Evolutionary conservation across 1,284 basidiomycete species (phyloP), one percentile per base, ranked within the genome.

Genomic region (Somion occarium): DNA sequence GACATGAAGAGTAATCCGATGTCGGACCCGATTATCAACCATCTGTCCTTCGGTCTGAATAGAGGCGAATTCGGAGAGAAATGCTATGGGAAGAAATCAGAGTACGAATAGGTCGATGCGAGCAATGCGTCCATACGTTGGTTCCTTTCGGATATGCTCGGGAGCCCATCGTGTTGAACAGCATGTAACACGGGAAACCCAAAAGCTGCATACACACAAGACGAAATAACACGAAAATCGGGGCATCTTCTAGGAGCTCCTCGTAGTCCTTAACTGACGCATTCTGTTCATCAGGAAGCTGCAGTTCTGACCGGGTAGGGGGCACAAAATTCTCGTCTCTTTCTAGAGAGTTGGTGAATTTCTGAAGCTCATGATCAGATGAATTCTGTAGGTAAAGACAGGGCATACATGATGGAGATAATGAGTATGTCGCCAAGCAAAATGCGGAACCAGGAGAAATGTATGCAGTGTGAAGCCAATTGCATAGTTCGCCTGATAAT

Each of bases 161-260:
- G 61, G 83, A 84, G 13, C 89, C 89, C 56, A 84, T 80, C 2
- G 82, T 78, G 69, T 93, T 91, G 46, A 70, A 71, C 55, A 83
- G 64, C n/a, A 93, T 75, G 71, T 92, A 92, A 52, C 76, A 70
- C 51, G 84, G 86, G 83, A 85, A 89, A 26, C 84, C 85, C 38
- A 73, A 69, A 61, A 80, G 68, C 61, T 87, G 75, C 75, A 86
- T 86, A 20, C 82, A 58, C 46, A 88, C 53, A 67, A 88, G 74
- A 59, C 81, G 78, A 53, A 64, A 57, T 39, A 90, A 70, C 26
- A 79, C 82, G 66, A 78, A 87, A 11, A 91, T 62, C 0, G 89
- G 89, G 2, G 88, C 83, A 59, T 93, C 78, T 48, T 77, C 78
- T 46, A 80, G 75, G 19, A 78, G 65, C 38, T 79, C 77, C 39